Conservation (phyloP, 208 protist genomes). For the Porcisia deanei region DNA sequence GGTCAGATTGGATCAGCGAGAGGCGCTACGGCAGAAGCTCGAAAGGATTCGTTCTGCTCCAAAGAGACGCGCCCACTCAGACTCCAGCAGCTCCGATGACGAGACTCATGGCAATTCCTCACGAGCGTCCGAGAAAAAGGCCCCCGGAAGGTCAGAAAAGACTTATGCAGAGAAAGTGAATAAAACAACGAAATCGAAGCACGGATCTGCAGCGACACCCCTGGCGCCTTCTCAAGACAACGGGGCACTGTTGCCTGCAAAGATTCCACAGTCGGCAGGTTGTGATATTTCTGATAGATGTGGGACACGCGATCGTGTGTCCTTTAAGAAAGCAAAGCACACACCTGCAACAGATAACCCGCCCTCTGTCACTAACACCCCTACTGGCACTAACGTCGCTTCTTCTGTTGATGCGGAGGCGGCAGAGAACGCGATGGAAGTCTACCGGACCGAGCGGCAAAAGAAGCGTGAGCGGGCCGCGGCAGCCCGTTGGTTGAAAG, state of each 20-base stretch:
- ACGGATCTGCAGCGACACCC: background rate
- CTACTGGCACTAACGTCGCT: background rate
- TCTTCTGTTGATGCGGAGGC: background rate
- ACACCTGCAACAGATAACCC: background rate
- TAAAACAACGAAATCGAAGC: background rate
- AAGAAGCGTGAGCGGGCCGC: conserved; percentile 76
- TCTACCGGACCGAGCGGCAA: conserved; percentile 50
- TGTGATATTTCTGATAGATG: background rate
- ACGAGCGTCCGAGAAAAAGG: background rate
- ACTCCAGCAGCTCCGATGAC: conserved; percentile 20
- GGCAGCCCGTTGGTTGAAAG: conserved; percentile 85
- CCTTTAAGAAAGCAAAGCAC: conserved; percentile 3
- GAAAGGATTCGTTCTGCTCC: conserved; percentile 3
- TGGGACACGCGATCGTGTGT: background rate
- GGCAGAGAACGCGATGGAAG: conserved; percentile 38
- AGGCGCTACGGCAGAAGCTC: conserved; percentile 14
- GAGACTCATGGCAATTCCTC: background rate
- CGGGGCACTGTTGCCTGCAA: background rate
- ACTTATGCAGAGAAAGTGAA: background rate
- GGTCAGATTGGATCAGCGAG: conserved; percentile 3
- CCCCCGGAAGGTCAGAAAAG: background rate
- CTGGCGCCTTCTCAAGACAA: background rate
- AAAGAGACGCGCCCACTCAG: conserved; percentile 3
- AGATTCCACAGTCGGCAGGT: background rate
- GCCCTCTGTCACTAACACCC: background rate